Percentiles rank a stretch among this genome's conserved stretches.
Evolutionary conservation across 495 filamentous ascomycete genomes (phyloP).

Genomic region (Xylaria bambusicola): DNA sequence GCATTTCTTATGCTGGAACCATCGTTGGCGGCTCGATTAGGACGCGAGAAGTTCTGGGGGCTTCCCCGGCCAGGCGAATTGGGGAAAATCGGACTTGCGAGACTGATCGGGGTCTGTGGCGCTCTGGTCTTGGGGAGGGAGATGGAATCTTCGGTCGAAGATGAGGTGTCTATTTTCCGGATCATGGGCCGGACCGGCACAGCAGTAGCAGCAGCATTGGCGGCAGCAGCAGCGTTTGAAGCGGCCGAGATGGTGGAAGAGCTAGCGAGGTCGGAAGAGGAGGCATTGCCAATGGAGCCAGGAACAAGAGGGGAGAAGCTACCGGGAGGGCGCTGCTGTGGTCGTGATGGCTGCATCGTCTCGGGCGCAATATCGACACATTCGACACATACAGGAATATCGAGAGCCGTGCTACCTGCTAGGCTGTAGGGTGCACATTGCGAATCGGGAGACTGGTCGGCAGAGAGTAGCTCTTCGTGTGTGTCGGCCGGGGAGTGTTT

Average conservation of each 20-base stretch:
- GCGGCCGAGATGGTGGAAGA: too few species aligned
- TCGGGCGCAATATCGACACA: conserved; percentile 13
- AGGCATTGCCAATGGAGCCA: conserved; percentile 21
- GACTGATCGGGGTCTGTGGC: conserved; percentile 32
- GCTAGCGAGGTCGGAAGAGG: conserved; percentile 23
- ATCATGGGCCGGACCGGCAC: conserved; percentile 39
- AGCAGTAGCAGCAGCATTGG: conserved; percentile 26
- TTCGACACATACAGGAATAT: too few species aligned
- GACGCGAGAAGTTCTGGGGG: conserved; percentile 61
- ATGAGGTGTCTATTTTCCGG: conserved; percentile 48
- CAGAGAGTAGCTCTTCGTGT: neutral
- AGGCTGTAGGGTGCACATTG: conserved; percentile 1
- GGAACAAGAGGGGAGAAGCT: conserved; percentile 55
- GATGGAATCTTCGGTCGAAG: conserved; percentile 42
- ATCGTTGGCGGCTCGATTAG: conserved; percentile 41
- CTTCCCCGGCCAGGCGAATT: conserved; percentile 26
- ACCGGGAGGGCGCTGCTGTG: conserved; percentile 51
- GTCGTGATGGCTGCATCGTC: conserved; percentile 53
- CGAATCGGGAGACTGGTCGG: neutral
- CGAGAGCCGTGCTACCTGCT: neutral
- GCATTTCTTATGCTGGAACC: conserved; percentile 42
- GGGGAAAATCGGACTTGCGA: conserved; percentile 36
- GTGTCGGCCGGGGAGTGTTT: neutral
- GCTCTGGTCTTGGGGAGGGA: conserved; percentile 31
- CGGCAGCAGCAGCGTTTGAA: conserved; percentile 33